These are phyloP conservation scores for Dictyostelium brefeldianum DNA, from an alignment of 78 protist genomes.

Conservation along the genomic window DNA sequence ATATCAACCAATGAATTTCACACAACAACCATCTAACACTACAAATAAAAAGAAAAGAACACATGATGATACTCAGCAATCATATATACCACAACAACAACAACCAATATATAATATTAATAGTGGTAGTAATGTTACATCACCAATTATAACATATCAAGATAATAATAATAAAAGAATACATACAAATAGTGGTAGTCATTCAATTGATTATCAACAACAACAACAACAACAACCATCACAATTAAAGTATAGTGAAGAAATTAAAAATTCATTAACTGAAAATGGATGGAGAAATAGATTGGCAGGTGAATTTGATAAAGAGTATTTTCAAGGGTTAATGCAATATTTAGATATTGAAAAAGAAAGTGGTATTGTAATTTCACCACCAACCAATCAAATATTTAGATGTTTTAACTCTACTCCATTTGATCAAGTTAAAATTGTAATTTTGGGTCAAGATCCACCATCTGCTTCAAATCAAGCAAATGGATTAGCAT, in stretches of 20 bases:
- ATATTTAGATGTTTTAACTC: constrained; percentile 65
- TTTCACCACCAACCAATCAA: constrained; percentile 32
- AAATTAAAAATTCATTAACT: constrained; percentile 29
- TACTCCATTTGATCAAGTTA: constrained; percentile 33
- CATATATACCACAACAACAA: constrained; percentile 1
- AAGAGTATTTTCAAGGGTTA: constrained; percentile 35
- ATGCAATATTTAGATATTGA: constrained; percentile 40
- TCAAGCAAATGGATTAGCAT: constrained; percentile 95
- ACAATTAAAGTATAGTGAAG: constrained; percentile 4
- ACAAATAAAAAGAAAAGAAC: constrained; percentile 17
- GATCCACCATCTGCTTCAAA: constrained; percentile 91
- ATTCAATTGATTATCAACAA: background rate
- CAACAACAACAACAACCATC: background rate
- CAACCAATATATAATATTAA: background rate
- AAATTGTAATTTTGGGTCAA: constrained; percentile 63
- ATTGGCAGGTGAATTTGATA: constrained; percentile 33
- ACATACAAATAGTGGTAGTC: background rate
- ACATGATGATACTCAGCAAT: constrained; percentile 14
- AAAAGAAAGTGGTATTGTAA: constrained; percentile 46
- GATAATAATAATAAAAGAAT: constrained; percentile 15
- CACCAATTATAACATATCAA: background rate
- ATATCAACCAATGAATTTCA: background rate
- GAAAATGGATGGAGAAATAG: constrained; percentile 34
- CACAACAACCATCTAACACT: background rate
- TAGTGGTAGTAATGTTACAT: background rate